Conservation (phyloP, 2,329 filamentous ascomycete species). For the Graphilbum fragrans region DNA sequence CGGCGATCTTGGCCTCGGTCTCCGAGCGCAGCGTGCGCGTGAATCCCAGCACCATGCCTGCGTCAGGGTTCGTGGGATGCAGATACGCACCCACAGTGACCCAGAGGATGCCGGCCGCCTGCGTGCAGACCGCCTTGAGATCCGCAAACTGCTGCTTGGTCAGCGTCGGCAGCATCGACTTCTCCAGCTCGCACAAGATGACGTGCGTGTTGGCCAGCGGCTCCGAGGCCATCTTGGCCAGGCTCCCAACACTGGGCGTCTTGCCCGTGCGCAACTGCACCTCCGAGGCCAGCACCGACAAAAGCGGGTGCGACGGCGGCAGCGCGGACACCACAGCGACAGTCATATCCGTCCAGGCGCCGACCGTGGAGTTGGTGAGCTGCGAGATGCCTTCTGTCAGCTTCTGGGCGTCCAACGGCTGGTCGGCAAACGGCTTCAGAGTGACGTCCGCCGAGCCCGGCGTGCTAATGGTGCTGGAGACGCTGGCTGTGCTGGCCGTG, state of each 20-base stretch:
- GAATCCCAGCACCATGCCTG: slow-evolving; percentile 32
- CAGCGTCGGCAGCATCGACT: slow-evolving; percentile 27
- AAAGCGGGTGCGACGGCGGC: too few relatives aligned
- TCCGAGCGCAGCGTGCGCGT: slow-evolving; percentile 34
- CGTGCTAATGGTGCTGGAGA: too few relatives aligned
- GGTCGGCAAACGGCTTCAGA: slow-evolving; percentile 20
- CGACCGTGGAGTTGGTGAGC: too few relatives aligned
- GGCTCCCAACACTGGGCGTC: too few relatives aligned
- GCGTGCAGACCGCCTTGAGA: slow-evolving; percentile 22
- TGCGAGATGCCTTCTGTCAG: slow-evolving; percentile 20
- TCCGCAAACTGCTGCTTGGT: slow-evolving; percentile 23
- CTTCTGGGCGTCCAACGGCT: slow-evolving; percentile 19
- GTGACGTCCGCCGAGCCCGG: slow-evolving; percentile 23
- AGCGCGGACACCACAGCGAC: too few relatives aligned
- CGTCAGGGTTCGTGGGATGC: slow-evolving; percentile 22
- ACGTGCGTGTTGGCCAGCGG: too few relatives aligned
- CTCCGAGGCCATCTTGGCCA: too few relatives aligned
- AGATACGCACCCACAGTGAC: slow-evolving; percentile 26
- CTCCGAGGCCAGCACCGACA: too few relatives aligned
- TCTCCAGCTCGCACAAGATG: slow-evolving; percentile 30
- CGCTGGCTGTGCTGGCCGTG: too few relatives aligned
- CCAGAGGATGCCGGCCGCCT: slow-evolving; percentile 25
- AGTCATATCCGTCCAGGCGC: too few relatives aligned
- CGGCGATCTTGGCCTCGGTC: slow-evolving; percentile 28
- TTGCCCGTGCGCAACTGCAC: too few relatives aligned